Percentiles rank a stretch among this genome's conserved stretches.
These are phyloP conservation scores for Moricandia arvensis DNA, from an alignment of 345 rosid genomes.

Conservation along the genomic window DNA sequence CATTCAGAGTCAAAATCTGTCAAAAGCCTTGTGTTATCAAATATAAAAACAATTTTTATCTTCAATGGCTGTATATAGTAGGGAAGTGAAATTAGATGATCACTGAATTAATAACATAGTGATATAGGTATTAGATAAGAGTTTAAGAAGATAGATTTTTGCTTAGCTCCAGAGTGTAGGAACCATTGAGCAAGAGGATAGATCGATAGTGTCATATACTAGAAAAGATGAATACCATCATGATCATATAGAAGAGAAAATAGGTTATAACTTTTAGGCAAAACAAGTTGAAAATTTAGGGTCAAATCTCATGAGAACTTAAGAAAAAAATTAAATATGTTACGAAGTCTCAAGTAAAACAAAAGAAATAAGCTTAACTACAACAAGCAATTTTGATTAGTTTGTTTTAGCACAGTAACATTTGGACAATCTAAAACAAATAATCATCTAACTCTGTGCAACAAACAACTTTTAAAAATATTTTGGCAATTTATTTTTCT, in stretches of 20 bases:
- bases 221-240: background rate
- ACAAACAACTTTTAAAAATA: background rate
- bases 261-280: background rate
- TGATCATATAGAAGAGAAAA: background rate
- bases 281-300: background rate
- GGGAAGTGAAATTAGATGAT: too few species aligned
- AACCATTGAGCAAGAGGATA: background rate
- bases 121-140: too few species aligned
- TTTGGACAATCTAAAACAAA: background rate
- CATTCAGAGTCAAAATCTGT: too few species aligned
- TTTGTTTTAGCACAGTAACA: background rate
- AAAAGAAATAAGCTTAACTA: background rate
- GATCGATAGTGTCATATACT: background rate
- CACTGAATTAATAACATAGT: too few species aligned
- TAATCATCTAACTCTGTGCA: background rate
- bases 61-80: too few species aligned
- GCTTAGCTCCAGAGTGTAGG: background rate
- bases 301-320: background rate
- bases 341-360: too few species aligned
- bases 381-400: background rate
- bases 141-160: background rate
- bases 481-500: background rate
- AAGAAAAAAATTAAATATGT: too few species aligned
- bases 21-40: too few species aligned
- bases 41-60: too few species aligned